Percentiles rank a stretch among this genome's conserved stretches.
Conservation (phyloP, 805 yeast species). For the Zygotorulaspora chibaensis region DNA sequence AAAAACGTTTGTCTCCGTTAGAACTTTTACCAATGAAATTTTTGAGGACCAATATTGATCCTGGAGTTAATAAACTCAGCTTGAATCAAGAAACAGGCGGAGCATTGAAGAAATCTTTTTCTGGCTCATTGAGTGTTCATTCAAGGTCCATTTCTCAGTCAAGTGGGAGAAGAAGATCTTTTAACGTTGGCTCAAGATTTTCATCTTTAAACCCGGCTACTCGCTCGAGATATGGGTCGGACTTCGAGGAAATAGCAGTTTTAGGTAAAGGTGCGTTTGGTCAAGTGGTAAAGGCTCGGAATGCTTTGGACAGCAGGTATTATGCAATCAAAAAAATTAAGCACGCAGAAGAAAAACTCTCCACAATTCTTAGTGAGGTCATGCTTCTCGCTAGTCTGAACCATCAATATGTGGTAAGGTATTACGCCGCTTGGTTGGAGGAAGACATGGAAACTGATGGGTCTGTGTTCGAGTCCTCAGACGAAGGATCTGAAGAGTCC, state of each 20-base stretch:
- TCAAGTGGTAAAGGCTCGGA: slow-evolving; percentile 95
- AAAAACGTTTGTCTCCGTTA: slow-evolving; percentile 75
- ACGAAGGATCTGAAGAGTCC: slow-evolving; percentile 28
- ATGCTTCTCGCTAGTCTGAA: slow-evolving; percentile 85
- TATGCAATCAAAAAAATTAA: slow-evolving; percentile 91
- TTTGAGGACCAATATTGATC: slow-evolving; percentile 64
- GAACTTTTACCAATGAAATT: slow-evolving; percentile 83
- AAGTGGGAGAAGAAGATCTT: slow-evolving; percentile 38
- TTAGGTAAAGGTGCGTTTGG: slow-evolving; percentile 97
- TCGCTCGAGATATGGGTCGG: slow-evolving; percentile 77
- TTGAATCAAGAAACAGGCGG: slow-evolving; percentile 12
- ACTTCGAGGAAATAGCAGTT: slow-evolving; percentile 89
- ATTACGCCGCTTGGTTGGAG: slow-evolving; percentile 97
- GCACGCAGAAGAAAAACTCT: slow-evolving; percentile 73
- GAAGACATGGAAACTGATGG: slow-evolving; percentile 47
- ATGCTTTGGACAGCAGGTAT: slow-evolving; percentile 87
- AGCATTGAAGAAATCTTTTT: slow-evolving; percentile 10
- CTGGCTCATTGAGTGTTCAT: slow-evolving; percentile 5
- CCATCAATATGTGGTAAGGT: slow-evolving; percentile 93
- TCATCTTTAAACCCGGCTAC: slow-evolving; percentile 31
- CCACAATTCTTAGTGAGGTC: slow-evolving; percentile 84
- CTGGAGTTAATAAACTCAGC: slow-evolving; percentile 28
- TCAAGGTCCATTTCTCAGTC: slow-evolving; percentile 27
- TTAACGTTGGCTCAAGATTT: slow-evolving; percentile 38
- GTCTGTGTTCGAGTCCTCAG: slow-evolving; percentile 33